These are phyloP conservation scores for Echria macrotheca DNA, from an alignment of 495 filamentous ascomycete species.

Conservation along the genomic window DNA sequence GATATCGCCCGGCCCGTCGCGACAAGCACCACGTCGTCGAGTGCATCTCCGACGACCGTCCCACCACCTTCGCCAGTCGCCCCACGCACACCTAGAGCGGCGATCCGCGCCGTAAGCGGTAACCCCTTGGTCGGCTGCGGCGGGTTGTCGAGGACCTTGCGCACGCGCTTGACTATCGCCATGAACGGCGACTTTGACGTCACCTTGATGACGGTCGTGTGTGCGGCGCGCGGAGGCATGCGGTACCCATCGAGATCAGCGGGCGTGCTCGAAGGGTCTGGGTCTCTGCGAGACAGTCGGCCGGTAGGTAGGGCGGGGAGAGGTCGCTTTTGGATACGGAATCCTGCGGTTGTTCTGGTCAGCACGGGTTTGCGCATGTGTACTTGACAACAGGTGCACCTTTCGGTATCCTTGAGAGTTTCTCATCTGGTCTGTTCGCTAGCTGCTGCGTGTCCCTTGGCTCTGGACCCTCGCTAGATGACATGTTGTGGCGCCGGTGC, in stretches of 20 bases:
- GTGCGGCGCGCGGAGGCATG: conserved; percentile 47
- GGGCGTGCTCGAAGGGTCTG: conserved; percentile 25
- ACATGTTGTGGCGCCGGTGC: neutral
- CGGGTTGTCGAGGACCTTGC: conserved; percentile 65
- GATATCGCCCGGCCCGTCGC: conserved; percentile 77
- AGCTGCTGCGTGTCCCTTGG: conserved; percentile 1
- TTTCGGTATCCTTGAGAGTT: conserved; percentile 44
- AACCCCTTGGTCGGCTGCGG: conserved; percentile 28
- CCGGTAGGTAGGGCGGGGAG: conserved; percentile 15
- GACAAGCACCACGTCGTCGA: conserved; percentile 62
- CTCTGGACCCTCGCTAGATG: neutral
- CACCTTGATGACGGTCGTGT: conserved; percentile 63
- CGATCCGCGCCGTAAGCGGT: conserved; percentile 37
- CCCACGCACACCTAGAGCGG: conserved; percentile 29
- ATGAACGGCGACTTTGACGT: conserved; percentile 70
- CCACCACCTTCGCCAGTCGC: neutral
- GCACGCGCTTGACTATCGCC: conserved; percentile 73
- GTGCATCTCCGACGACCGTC: conserved; percentile 14
- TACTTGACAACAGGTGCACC: no score
- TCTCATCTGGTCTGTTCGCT: conserved; percentile 28
- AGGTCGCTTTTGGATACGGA: conserved; percentile 25
- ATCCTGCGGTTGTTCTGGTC: no score
- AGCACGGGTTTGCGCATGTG: no score
- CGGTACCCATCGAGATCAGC: conserved; percentile 69
- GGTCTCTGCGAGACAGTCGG: neutral